Evolutionary conservation across 2,329 filamentous ascomycete species (phyloP).

Genomic region (Pyrenophora tritici-repentis): DNA sequence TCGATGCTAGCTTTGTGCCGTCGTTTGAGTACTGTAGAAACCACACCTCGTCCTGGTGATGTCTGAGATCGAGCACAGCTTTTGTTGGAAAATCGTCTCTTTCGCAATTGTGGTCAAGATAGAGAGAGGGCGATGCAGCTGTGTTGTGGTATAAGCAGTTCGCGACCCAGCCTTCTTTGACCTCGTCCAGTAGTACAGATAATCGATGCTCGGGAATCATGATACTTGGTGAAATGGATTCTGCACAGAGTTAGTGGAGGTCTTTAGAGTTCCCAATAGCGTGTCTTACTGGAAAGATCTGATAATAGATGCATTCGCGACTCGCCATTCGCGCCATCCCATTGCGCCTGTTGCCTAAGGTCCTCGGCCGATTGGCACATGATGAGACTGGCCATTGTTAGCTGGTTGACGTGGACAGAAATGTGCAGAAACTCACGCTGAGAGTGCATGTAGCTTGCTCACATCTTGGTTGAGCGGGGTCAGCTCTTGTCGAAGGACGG

Average conservation of each 20-base stretch:
- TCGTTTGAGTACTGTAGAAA: constrained; percentile 88
- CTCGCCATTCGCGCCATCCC: constrained; percentile 79
- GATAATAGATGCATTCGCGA: constrained; percentile 78
- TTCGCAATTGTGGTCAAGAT: constrained; percentile 85
- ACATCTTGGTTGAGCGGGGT: constrained; percentile 84
- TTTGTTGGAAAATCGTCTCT: constrained; percentile 77
- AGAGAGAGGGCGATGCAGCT: constrained; percentile 76
- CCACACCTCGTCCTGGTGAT: constrained; percentile 87
- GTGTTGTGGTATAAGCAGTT: constrained; percentile 90
- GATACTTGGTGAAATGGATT: constrained; percentile 89
- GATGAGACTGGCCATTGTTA: constrained; percentile 65
- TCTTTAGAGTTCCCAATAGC: neutral
- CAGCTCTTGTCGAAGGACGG: constrained; percentile 84
- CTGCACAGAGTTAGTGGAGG: constrained; percentile 51
- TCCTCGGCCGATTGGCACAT: constrained; percentile 85
- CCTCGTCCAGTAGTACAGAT: constrained; percentile 77
- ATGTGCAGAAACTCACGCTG: constrained; percentile 58
- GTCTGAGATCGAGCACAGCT: constrained; percentile 69
- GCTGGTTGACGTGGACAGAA: constrained; percentile 6
- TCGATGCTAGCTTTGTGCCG: constrained; percentile 79
- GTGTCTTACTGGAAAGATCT: constrained; percentile 75
- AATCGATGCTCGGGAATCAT: constrained; percentile 95
- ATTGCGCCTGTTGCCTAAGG: constrained; percentile 74
- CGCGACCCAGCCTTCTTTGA: constrained; percentile 82
- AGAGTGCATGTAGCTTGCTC: constrained; percentile 77